Evolutionary conservation across 2,329 filamentous ascomycete genomes (phyloP), one percentile per base, ranked within the genome.

Genomic region (Pseudopyrenochaeta lycopersici): DNA sequence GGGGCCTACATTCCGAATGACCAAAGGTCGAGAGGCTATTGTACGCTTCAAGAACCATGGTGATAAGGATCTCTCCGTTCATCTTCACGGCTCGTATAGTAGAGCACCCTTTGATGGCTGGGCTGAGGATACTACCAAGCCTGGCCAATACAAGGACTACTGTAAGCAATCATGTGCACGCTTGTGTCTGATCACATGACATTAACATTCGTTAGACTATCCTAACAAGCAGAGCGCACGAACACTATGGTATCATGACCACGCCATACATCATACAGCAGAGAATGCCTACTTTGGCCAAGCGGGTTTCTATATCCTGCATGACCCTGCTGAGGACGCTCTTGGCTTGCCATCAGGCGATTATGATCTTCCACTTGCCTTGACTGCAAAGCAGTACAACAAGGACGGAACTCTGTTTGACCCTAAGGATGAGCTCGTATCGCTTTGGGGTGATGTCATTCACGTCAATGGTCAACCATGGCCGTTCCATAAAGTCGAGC

Each of bases 381-480:
- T 87, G 17, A 64, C 74, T 9, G 76, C 84, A 10, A 85, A 85
- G 68, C 79, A 78, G 52, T 87, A 86, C 72, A 80, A 84, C 52
- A 40, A 64, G 1, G 80, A 84, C 50, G 84, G 84, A 7, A 77
- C 81, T 1, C 77, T 86, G 3, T 76, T 80, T 36, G 79, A 79
- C 5, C 79, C 81, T 0, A 73, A 71, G 3, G 74, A 76, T n/a
- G 82, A 86, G 60, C 74, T 69, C 0, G 72, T 73, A 9, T 82
- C 78, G 54, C 76, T 85, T 18, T 85, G 78, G 57, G 84, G 84
- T 42, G 84, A 87, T 61, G 75, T 84, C 10, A 85, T 86, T 49
- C 81, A 86, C 33, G 84, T 86, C 33, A 86, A 87, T 63, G 82
- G 82, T 1, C 80, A 84, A 60, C 84, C 84, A 4, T 87, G 84